Conservation (phyloP, 768 basidiomycete genomes). For the Cubamyces lactineus region DNA sequence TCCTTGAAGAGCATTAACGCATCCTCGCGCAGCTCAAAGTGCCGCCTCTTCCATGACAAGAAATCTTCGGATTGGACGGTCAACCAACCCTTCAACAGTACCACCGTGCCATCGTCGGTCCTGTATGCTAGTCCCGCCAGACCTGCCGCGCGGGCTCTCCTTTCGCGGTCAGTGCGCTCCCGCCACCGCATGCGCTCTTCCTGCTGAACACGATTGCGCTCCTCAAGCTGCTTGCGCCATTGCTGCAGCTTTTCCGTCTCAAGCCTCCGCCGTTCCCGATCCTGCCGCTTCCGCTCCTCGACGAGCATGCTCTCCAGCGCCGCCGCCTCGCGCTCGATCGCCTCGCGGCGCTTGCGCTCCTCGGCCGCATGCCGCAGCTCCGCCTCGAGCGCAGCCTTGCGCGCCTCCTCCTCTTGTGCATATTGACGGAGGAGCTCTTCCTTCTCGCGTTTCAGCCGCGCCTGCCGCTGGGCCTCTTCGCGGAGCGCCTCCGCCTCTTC, state of each 20-base stretch:
- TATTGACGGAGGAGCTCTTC: slow-evolving; percentile 24
- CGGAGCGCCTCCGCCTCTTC: slow-evolving; percentile 25
- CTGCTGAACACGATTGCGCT: slow-evolving; percentile 14
- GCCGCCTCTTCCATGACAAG: slow-evolving; percentile 38
- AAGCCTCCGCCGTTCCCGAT: slow-evolving; percentile 30
- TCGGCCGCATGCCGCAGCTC: slow-evolving; percentile 32
- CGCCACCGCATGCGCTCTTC: slow-evolving; percentile 27
- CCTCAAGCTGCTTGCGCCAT: slow-evolving; percentile 29
- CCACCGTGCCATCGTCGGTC: slow-evolving; percentile 15
- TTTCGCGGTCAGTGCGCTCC: slow-evolving; percentile 25
- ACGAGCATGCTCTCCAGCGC: slow-evolving; percentile 22
- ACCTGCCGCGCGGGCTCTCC: slow-evolving; percentile 22
- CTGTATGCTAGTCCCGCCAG: slow-evolving; percentile 23
- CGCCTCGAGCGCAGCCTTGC: slow-evolving; percentile 32
- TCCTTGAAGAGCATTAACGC: slow-evolving; percentile 35
- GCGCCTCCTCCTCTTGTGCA: slow-evolving; percentile 31
- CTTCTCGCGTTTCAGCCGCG: slow-evolving; percentile 31
- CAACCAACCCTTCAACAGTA: slow-evolving; percentile 35
- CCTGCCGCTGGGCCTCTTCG: slow-evolving; percentile 34
- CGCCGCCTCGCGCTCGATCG: slow-evolving; percentile 30
- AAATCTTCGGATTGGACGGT: slow-evolving; percentile 34
- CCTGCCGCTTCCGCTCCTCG: slow-evolving; percentile 30
- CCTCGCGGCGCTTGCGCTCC: slow-evolving; percentile 30
- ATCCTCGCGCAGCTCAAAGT: slow-evolving; percentile 33
- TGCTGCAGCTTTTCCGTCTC: slow-evolving; percentile 32